Evolutionary conservation across 306 rosid species (phyloP), one percentile per base, ranked within the genome.

Genomic region (Quercus alba): DNA sequence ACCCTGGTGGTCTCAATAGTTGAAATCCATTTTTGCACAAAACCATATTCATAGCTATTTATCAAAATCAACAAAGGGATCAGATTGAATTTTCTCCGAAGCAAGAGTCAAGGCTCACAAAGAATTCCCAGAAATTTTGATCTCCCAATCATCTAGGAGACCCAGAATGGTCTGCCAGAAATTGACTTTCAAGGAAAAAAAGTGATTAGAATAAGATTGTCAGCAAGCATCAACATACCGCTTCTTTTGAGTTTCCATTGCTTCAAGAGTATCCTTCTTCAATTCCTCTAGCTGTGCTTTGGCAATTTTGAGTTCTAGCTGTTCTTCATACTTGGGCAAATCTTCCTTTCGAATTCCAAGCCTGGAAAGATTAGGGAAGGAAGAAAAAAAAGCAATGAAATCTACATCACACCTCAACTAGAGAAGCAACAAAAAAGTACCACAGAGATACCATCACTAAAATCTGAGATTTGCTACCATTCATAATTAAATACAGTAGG

Each of bases 241-340:
- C 85, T 94, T 94, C 92, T 79, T 85, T 78, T 91, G 98, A 81
- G 97, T 89, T 33, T 96, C 98, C 97, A 96, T 93, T 20, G 98
- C 93, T 87, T 96, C 99, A 1, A 85, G 81, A 77, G 84, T 89
- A 58, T 96, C 98, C 86, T 89, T 90, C 89, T 93, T 87, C 85
- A 96, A 83, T 82, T 90, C 98, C 85, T 87, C 91, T 77, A 96
- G 80, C 75, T 96, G 97, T 18, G 98, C 98, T 79, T 93, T 93
- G 77, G 99, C 88, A 35, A 93, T 62, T 75, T 88, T 87, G 54
- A 80, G 97, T 77, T 96, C 99, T 26, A 91, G 87, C 85, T 93
- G 80, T 66, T 90, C 99, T 84, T 91, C 99, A 18, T 81, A 81
- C 89, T 93, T 93, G 26, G 97, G 97, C 56, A 96, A 86, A 63